Conservation (phyloP, 163 green algal species). For the Scenedesmus sp. region DNA sequence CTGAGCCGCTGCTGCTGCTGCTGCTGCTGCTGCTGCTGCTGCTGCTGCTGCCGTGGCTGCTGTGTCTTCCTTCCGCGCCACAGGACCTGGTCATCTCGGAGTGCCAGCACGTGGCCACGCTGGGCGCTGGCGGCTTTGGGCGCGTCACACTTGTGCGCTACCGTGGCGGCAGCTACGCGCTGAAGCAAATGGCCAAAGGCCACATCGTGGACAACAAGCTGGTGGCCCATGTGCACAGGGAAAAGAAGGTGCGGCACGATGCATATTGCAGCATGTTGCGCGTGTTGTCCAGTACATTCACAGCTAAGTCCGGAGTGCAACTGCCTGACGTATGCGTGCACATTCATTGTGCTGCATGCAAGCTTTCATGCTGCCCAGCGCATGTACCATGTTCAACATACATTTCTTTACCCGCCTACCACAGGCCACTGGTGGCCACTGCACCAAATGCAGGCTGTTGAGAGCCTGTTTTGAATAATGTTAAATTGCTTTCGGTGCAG, state of each 20-base stretch:
- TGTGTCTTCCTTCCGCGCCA: not conserved
- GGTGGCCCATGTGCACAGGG: slow-evolving; percentile 87
- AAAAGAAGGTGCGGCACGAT: slow-evolving; percentile 61
- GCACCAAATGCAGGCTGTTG: too few relatives aligned
- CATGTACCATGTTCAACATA: too few relatives aligned
- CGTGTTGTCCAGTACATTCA: too few relatives aligned
- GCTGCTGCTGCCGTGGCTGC: not conserved
- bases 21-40: not conserved
- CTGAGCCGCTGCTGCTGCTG: not conserved
- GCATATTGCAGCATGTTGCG: too few relatives aligned
- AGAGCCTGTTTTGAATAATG: not conserved
- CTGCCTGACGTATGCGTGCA: too few relatives aligned
- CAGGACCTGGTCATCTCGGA: slow-evolving; percentile 39
- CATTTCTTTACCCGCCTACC: too few relatives aligned
- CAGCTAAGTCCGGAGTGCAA: too few relatives aligned
- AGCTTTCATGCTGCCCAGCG: too few relatives aligned
- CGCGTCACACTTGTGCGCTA: slow-evolving; percentile 78
- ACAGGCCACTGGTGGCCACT: too few relatives aligned
- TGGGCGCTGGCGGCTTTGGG: slow-evolving; percentile 92
- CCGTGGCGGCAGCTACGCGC: slow-evolving; percentile 72
- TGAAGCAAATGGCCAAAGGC: slow-evolving; percentile 92
- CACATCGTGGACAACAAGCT: slow-evolving; percentile 86
- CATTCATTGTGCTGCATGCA: too few relatives aligned
- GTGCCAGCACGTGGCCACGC: slow-evolving; percentile 70
- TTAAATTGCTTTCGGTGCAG: not conserved